Percentiles rank a stretch among this genome's conserved stretches.
These are phyloP conservation scores for Gossypium stocksii DNA, from an alignment of 345 rosid genomes.

Conservation along the genomic window DNA sequence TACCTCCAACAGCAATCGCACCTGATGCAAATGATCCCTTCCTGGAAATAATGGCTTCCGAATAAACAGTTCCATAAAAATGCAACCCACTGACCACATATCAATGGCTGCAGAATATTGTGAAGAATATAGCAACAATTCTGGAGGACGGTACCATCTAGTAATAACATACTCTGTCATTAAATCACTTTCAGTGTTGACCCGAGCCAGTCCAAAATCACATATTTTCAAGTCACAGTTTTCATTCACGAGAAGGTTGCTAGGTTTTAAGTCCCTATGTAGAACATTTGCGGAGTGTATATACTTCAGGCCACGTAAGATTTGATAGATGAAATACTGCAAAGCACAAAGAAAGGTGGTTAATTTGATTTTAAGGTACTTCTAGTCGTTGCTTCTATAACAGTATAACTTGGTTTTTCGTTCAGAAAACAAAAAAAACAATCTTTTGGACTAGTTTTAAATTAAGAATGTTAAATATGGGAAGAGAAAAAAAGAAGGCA, in stretches of 20 bases:
- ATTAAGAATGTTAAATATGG: not conserved
- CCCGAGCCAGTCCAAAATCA: conserved; percentile 92
- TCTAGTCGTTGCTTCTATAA: not conserved
- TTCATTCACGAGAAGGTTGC: conserved; percentile 74
- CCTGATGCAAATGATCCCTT: conserved; percentile 77
- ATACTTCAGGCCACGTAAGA: conserved; percentile 84
- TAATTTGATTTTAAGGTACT: conserved; percentile 1
- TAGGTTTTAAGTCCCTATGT: conserved; percentile 91
- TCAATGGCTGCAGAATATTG: conserved; percentile 88
- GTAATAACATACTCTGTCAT: conserved; percentile 94
- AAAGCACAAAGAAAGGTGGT: conserved; percentile 17
- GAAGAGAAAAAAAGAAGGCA: not conserved
- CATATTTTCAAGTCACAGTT: conserved; percentile 83
- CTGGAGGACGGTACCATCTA: conserved; percentile 99
- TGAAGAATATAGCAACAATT: conserved; percentile 69
- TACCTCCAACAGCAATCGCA: conserved; percentile 87
- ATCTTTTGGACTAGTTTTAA: not conserved
- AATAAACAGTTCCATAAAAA: conserved; percentile 80
- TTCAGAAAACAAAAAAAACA: not conserved
- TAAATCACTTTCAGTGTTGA: conserved; percentile 80
- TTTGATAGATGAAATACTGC: conserved; percentile 98
- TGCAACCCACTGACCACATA: conserved; percentile 98
- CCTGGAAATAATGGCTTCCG: conserved; percentile 89
- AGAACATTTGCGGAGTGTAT: conserved; percentile 93
- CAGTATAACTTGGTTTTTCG: not conserved